A percentile compares a stretch with the other conserved stretches of the same genome.
phyloP scores from a whole-genome alignment of 495 filamentous ascomycete species.

The Hypoxylon perforatum region DNA sequence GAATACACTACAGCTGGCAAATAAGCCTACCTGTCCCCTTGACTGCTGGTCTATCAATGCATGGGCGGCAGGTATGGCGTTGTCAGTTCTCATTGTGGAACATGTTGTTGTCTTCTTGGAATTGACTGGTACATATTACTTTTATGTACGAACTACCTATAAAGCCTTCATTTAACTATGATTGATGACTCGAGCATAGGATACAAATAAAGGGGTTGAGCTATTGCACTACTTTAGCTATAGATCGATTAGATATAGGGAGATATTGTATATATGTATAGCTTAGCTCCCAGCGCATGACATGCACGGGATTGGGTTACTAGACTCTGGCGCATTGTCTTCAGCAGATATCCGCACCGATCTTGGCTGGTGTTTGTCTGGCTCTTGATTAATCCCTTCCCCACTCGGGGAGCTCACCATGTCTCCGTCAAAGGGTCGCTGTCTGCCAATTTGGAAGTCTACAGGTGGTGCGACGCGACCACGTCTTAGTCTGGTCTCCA shows the following conservation, averaged over 20 bases:
- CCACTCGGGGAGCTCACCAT: neutral
- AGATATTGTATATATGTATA: no score
- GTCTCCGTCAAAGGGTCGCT: constrained; percentile 13
- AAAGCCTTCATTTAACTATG: no score
- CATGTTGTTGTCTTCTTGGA: no score
- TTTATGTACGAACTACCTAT: no score
- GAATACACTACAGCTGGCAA: constrained; percentile 12
- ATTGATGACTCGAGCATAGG: no score
- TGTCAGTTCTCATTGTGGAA: no score
- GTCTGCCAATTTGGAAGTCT: constrained; percentile 28
- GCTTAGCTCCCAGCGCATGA: no score
- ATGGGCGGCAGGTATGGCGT: neutral
- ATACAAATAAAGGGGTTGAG: no score
- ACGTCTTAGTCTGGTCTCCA: constrained; percentile 12
- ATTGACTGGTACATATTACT: no score
- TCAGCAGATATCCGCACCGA: neutral
- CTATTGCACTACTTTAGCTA: no score
- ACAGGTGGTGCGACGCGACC: constrained; percentile 40
- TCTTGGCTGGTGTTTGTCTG: neutral
- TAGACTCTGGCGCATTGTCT: neutral
- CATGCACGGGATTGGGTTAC: neutral
- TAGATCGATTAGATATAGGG: no score
- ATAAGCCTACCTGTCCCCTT: neutral
- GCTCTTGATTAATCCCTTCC: neutral
- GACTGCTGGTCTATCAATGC: neutral